phyloP scores from a whole-genome alignment of 2,329 filamentous ascomycete genomes.

The Byssochlamys sp. region DNA sequence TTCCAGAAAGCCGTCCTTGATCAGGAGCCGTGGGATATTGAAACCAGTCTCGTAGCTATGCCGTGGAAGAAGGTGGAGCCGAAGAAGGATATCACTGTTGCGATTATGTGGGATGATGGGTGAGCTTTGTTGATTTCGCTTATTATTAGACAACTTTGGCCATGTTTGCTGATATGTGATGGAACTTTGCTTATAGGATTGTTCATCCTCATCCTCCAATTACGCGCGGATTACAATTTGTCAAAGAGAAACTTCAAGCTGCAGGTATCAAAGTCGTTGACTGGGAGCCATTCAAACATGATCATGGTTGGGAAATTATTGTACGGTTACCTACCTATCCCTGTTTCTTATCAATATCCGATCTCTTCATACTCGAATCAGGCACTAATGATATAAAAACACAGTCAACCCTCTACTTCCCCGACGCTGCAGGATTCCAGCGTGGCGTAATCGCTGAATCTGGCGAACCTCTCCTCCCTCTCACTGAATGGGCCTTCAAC shows the following conservation, averaged over 20 bases:
- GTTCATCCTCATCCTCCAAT: constrained; percentile 59
- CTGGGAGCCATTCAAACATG: constrained; percentile 27
- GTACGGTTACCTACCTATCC: constrained; percentile 9
- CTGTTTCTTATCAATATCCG: background rate
- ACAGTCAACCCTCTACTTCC: constrained; percentile 39
- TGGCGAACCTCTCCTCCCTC: constrained; percentile 18
- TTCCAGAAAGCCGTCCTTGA: constrained; percentile 32
- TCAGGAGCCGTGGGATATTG: constrained; percentile 34
- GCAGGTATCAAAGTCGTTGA: constrained; percentile 37
- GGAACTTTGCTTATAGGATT: constrained; percentile 21
- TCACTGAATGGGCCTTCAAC: constrained; percentile 19
- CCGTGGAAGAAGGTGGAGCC: constrained; percentile 29
- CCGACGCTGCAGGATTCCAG: constrained; percentile 31
- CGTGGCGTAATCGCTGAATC: constrained; percentile 23
- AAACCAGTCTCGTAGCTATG: constrained; percentile 32
- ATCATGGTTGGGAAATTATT: constrained; percentile 26
- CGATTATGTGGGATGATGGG: constrained; percentile 56
- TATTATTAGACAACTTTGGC: too few relatives aligned
- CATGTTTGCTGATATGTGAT: background rate
- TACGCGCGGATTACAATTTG: constrained; percentile 27
- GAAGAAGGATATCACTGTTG: constrained; percentile 34
- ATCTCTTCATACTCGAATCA: background rate
- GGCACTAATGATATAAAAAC: background rate
- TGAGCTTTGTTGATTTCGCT: constrained; percentile 3
- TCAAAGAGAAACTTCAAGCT: constrained; percentile 24